Conservation (phyloP, 306 rosid species). For the Cicer chorassanicum region DNA sequence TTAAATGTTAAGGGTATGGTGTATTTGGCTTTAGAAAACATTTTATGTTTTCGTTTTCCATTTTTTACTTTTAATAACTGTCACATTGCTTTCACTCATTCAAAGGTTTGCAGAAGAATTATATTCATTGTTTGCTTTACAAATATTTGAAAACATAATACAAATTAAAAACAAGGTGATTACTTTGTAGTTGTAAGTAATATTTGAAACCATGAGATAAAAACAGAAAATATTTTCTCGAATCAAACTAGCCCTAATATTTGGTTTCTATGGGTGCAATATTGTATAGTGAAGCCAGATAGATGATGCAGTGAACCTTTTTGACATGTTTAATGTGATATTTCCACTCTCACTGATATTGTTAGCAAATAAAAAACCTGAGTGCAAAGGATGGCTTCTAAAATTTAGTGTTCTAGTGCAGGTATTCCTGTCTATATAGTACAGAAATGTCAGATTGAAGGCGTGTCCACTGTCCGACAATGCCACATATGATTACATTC, state of each 20-base stretch:
- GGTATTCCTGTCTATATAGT: not conserved
- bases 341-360: not conserved
- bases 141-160: too few species aligned
- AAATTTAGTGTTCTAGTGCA: conserved; percentile 1
- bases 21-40: not conserved
- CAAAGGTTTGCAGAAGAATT: not conserved
- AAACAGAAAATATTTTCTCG: not conserved
- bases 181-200: too few species aligned
- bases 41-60: not conserved
- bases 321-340: not conserved
- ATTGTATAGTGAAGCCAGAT: conserved; percentile 22
- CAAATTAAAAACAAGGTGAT: too few species aligned
- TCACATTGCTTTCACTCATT: not conserved
- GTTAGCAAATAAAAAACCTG: not conserved
- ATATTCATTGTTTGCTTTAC: too few species aligned
- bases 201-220: too few species aligned
- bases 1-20: not conserved
- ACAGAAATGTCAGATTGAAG: too few species aligned
- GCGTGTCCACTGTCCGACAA: too few species aligned
- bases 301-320: conserved; percentile 22
- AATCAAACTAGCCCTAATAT: conserved; percentile 6
- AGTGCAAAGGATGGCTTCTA: not conserved
- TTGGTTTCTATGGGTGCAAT: not conserved
- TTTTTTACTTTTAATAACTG: not conserved
- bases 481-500: too few species aligned